These are phyloP conservation scores for Termitomyces titanicus DNA, from an alignment of 768 basidiomycete genomes.

Conservation along the genomic window DNA sequence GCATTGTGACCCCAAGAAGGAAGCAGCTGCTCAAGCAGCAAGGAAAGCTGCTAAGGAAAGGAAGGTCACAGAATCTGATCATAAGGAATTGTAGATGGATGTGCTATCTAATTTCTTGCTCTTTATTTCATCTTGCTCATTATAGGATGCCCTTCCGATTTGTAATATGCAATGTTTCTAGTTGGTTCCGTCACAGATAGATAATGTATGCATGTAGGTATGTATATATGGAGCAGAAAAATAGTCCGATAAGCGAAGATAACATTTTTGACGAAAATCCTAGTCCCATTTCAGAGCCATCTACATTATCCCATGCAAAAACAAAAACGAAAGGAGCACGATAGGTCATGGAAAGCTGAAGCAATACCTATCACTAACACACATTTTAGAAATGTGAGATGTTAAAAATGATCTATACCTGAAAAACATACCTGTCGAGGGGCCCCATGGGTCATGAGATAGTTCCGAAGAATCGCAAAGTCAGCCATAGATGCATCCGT, in stretches of 20 bases:
- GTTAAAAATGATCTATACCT: too few relatives aligned
- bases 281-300: too few relatives aligned
- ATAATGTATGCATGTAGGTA: too few relatives aligned
- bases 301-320: too few relatives aligned
- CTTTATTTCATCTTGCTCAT: background rate
- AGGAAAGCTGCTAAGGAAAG: conserved; percentile 18
- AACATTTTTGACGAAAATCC: background rate
- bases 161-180: background rate
- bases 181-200: background rate
- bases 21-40: conserved; percentile 28
- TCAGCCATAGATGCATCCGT: conserved; percentile 79
- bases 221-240: background rate
- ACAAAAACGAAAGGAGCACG: background rate
- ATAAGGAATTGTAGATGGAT: conserved; percentile 32
- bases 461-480: conserved; percentile 79
- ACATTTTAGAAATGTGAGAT: background rate
- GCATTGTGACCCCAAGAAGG: conserved; percentile 68
- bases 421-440: conserved; percentile 35
- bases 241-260: background rate
- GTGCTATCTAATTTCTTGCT: background rate
- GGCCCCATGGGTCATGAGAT: conserved; percentile 62
- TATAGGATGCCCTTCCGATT: background rate
- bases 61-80: conserved; percentile 21
- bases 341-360: background rate
- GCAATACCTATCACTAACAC: background rate